Evolutionary conservation across 768 basidiomycete species (phyloP).

Genomic region (Aureoboletus auriporus): DNA sequence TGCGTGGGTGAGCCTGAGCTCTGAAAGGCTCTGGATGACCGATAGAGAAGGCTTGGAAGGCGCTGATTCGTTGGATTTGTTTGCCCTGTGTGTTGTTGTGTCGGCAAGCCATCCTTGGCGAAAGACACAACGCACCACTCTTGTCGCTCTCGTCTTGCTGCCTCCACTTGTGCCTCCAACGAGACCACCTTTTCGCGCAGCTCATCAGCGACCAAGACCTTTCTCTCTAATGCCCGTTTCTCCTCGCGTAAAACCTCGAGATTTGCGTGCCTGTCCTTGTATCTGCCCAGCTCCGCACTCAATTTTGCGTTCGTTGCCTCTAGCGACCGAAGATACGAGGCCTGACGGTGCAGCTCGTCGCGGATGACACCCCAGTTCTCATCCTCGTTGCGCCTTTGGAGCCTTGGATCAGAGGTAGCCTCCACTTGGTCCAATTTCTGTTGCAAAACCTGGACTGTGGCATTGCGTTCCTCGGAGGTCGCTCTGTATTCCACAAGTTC

Average conservation of each 20-base stretch:
- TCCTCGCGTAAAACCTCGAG: constrained; percentile 74
- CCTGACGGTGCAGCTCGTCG: constrained; percentile 66
- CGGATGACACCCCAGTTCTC: constrained; percentile 61
- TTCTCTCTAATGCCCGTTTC: constrained; percentile 59
- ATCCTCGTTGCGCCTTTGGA: constrained; percentile 35
- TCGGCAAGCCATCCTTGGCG: neutral
- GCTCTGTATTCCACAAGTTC: constrained; percentile 43
- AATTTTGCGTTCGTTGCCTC: constrained; percentile 58
- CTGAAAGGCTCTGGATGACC: constrained; percentile 53
- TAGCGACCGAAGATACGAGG: constrained; percentile 53
- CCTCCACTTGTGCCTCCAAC: constrained; percentile 66
- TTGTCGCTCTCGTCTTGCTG: constrained; percentile 51
- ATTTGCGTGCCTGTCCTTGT: constrained; percentile 54
- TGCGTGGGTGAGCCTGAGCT: constrained; percentile 59
- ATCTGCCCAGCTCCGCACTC: constrained; percentile 45
- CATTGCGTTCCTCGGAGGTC: constrained; percentile 39
- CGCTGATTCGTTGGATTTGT: constrained; percentile 30
- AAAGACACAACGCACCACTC: constrained; percentile 43
- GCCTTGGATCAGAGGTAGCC: constrained; percentile 29
- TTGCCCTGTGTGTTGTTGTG: constrained; percentile 31
- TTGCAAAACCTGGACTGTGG: constrained; percentile 43
- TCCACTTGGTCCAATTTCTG: constrained; percentile 44
- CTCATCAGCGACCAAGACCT: constrained; percentile 46
- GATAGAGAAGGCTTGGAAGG: constrained; percentile 49
- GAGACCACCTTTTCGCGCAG: constrained; percentile 51